These are phyloP conservation scores for Diplocarpon mali DNA, from an alignment of 2,329 filamentous ascomycete species.

Conservation along the genomic window DNA sequence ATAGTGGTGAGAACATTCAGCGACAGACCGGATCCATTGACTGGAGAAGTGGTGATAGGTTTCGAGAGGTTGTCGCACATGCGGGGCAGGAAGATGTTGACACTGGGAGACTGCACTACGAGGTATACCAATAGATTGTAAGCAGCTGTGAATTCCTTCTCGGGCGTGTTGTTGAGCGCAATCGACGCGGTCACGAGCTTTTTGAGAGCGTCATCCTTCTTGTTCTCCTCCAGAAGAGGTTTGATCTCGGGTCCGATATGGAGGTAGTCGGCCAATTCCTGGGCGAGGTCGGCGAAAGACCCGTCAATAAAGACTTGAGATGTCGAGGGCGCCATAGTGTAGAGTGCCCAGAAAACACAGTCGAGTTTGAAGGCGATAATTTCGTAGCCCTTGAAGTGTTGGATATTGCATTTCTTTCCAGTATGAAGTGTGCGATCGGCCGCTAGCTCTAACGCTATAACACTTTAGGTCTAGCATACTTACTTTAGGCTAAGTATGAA, in stretches of 20 bases:
- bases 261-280: conserved; percentile 91
- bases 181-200: conserved; percentile 75
- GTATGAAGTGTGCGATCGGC: background rate
- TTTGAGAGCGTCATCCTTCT: conserved; percentile 77
- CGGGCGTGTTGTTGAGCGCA: conserved; percentile 71
- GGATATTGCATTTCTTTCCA: no score
- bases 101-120: conserved; percentile 72
- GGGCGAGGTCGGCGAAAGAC: conserved; percentile 80
- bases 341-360: conserved; percentile 5
- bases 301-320: conserved; percentile 71
- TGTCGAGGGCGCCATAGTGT: conserved; percentile 20
- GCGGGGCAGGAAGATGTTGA: conserved; percentile 73
- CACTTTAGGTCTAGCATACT: background rate
- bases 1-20: conserved; percentile 87
- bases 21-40: conserved; percentile 75
- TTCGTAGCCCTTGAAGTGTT: background rate
- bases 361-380: conserved; percentile 3
- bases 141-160: conserved; percentile 92
- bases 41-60: conserved; percentile 74
- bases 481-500: background rate
- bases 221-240: conserved; percentile 58
- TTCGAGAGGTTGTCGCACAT: conserved; percentile 85
- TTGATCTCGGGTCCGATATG: conserved; percentile 61
- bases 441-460: conserved; percentile 4
- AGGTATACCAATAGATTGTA: conserved; percentile 97